A percentile compares a stretch with the other conserved stretches of the same genome.
phyloP scores from a whole-genome alignment of 192 early-diverging fungal species.

The Entomortierella chlamydospora region DNA sequence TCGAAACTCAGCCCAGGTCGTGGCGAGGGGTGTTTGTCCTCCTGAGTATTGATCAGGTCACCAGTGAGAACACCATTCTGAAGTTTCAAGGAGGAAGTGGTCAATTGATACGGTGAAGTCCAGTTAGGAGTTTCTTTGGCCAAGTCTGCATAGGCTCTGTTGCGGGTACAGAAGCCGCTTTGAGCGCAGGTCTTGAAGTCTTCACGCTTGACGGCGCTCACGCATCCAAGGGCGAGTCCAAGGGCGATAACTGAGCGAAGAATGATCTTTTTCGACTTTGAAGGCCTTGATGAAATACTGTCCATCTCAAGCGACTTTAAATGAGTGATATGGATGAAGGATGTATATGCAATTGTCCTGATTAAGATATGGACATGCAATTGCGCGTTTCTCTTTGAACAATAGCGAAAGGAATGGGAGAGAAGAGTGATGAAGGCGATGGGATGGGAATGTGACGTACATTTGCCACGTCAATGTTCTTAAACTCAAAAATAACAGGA shows the following conservation, averaged over 20 bases:
- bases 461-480: no score
- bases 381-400: not conserved
- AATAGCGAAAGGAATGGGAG: not conserved
- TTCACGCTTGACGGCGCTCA: conserved; percentile 73
- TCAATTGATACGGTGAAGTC: conserved; percentile 72
- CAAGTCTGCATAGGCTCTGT: conserved; percentile 84
- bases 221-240: conserved; percentile 26
- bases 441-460: not conserved
- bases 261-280: conserved; percentile 17
- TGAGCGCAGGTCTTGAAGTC: conserved; percentile 95
- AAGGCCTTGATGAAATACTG: conserved; percentile 5
- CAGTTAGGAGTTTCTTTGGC: conserved; percentile 39
- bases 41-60: conserved; percentile 66
- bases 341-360: no score
- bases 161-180: conserved; percentile 88
- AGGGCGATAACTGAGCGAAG: conserved; percentile 44
- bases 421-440: not conserved
- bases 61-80: conserved; percentile 65
- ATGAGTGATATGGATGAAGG: no score
- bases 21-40: conserved; percentile 15
- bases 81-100: conserved; percentile 67
- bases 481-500: no score
- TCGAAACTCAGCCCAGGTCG: conserved; percentile 55
- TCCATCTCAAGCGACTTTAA: no score
- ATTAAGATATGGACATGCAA: not conserved